phyloP scores from a whole-genome alignment of 2,329 filamentous ascomycete species.

The Calonectria montana region DNA sequence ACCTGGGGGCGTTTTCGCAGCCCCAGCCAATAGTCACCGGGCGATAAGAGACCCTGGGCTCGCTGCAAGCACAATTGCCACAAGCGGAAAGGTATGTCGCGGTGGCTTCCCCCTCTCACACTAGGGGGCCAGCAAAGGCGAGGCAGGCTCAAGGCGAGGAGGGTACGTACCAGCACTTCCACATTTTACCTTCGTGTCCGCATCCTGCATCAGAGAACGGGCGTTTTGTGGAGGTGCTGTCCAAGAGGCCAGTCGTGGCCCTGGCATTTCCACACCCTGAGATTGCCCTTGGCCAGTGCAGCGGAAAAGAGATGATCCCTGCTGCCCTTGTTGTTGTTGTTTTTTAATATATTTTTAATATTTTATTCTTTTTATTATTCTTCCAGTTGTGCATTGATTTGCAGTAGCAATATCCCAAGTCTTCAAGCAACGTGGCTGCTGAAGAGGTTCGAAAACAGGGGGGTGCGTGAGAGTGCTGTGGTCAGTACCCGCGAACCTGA shows the following conservation, averaged over 20 bases:
- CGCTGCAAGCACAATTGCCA: background rate
- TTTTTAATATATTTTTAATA: background rate
- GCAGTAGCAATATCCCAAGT: background rate
- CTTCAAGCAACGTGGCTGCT: background rate
- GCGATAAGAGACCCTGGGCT: constrained; percentile 17
- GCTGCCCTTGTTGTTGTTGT: background rate
- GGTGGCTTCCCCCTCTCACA: constrained; percentile 4
- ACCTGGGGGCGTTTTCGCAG: background rate
- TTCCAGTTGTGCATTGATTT: background rate
- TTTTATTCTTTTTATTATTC: too few relatives aligned
- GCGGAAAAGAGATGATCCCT: constrained; percentile 2
- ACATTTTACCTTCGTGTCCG: background rate
- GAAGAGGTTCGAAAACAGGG: background rate
- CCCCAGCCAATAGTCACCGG: background rate
- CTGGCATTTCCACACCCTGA: background rate
- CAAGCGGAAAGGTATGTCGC: constrained; percentile 8
- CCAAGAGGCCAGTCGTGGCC: constrained; percentile 1
- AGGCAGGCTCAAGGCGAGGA: background rate
- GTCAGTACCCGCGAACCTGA: background rate
- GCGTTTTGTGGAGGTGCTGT: background rate
- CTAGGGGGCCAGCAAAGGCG: background rate
- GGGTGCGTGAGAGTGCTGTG: background rate
- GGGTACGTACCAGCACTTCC: background rate
- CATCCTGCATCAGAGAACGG: constrained; percentile 1
- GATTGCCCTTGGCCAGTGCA: constrained; percentile 6